Conservation (phyloP, 495 filamentous ascomycete species). For the Thermothielavioides terrestris region DNA sequence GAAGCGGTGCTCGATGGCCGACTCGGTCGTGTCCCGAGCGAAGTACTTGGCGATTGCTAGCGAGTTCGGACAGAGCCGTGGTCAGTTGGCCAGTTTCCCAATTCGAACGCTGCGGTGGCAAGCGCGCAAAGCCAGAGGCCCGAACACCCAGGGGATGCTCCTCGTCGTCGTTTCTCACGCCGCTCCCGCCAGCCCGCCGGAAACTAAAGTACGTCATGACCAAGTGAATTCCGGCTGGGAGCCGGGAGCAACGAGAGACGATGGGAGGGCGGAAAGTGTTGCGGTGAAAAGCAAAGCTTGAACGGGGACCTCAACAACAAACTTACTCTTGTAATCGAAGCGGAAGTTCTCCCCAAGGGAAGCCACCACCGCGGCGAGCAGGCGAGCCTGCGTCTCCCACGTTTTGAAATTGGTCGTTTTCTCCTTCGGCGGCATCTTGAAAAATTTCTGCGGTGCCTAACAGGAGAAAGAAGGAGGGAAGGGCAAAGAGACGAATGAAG, state of each 20-base stretch:
- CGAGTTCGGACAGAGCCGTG: slow-evolving; percentile 4
- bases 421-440: slow-evolving; percentile 24
- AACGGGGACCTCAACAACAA: neutral
- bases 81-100: slow-evolving; percentile 5
- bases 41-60: slow-evolving; percentile 26
- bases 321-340: slow-evolving; percentile 45
- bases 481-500: neutral
- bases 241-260: neutral
- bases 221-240: neutral
- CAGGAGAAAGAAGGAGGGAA: neutral
- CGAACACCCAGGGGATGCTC: too few species aligned
- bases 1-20: slow-evolving; percentile 39
- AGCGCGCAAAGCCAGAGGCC: too few species aligned
- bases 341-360: slow-evolving; percentile 33
- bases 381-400: slow-evolving; percentile 39
- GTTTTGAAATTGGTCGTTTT: slow-evolving; percentile 36
- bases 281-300: neutral
- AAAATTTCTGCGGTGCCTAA: neutral
- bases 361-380: slow-evolving; percentile 44
- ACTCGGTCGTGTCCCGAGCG: slow-evolving; percentile 26
- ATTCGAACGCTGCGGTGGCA: neutral
- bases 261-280: neutral
- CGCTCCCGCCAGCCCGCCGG: neutral
- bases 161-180: neutral
- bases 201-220: neutral